Percentiles rank a stretch among this genome's conserved stretches.
phyloP scores from a whole-genome alignment of 176 grass and related monocot genomes.

The Aegilops speltoides region DNA sequence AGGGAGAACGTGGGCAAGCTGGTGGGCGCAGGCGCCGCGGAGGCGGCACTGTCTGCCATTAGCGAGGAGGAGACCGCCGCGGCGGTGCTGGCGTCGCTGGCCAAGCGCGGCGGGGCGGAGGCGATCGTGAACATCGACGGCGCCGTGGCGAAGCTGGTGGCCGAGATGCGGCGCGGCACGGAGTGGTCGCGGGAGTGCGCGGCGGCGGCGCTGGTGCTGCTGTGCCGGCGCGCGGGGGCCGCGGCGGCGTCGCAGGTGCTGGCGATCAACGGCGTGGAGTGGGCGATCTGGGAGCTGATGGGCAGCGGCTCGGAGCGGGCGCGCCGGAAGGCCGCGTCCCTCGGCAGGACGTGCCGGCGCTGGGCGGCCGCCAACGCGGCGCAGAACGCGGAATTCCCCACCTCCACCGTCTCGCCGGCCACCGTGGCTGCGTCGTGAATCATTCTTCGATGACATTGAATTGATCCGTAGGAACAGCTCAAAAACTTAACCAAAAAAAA shows the following conservation, averaged over 20 bases:
- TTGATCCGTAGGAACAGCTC: constrained; percentile 11
- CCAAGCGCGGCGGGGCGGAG: constrained; percentile 80
- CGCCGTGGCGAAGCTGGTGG: constrained; percentile 47
- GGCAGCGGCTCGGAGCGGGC: constrained; percentile 71
- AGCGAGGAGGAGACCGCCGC: constrained; percentile 51
- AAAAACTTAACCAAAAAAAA: not conserved
- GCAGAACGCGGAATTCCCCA: constrained; percentile 35
- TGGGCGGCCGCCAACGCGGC: constrained; percentile 47
- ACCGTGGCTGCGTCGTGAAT: constrained; percentile 22
- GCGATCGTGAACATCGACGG: constrained; percentile 52
- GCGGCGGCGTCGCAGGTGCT: constrained; percentile 55
- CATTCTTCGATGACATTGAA: not conserved
- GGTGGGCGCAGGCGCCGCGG: constrained; percentile 51
- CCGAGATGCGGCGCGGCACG: constrained; percentile 62
- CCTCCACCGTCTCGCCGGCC: not conserved
- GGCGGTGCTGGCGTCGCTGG: constrained; percentile 59
- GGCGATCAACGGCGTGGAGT: constrained; percentile 69
- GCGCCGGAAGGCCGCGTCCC: constrained; percentile 76
- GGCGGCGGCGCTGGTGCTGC: constrained; percentile 61
- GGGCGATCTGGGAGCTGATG: constrained; percentile 95
- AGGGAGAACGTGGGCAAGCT: constrained; percentile 70
- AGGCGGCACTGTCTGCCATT: constrained; percentile 36
- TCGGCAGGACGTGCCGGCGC: constrained; percentile 79
- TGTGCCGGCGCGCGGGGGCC: constrained; percentile 61
- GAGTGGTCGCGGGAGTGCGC: constrained; percentile 86